Conservation (phyloP, 306 rosid species). For the Castanopsis chinensis region DNA sequence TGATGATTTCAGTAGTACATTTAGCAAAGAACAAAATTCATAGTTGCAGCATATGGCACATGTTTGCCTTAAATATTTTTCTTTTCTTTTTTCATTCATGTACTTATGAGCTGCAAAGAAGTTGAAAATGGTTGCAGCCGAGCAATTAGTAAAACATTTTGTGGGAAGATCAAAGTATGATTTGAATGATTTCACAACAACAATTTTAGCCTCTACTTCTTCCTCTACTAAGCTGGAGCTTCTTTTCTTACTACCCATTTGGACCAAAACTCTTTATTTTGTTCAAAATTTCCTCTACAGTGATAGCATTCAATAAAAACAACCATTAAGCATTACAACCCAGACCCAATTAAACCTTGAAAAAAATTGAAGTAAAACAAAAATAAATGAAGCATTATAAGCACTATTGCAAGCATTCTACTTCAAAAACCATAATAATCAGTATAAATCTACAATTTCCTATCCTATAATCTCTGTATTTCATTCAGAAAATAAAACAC, state of each 20-base stretch:
- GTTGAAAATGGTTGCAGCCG: no score
- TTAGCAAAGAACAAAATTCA: neutral
- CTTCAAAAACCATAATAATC: neutral
- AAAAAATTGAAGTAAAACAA: neutral
- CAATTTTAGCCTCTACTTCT: slow-evolving; percentile 13
- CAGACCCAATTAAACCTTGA: no score
- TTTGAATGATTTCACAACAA: slow-evolving; percentile 10
- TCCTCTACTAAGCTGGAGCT: slow-evolving; percentile 33
- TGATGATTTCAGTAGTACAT: neutral
- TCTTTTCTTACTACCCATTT: slow-evolving; percentile 51
- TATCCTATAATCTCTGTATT: neutral
- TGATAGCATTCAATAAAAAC: neutral
- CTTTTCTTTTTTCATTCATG: no score
- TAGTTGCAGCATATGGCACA: neutral
- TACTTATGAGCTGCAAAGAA: no score
- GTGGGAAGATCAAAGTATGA: no score
- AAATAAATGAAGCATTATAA: neutral
- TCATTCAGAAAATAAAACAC: neutral
- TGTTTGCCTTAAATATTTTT: no score
- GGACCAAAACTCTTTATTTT: neutral
- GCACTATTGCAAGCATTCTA: neutral
- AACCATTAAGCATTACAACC: no score
- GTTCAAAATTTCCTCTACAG: neutral
- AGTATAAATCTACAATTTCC: no score
- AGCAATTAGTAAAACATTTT: no score